phyloP scores from a whole-genome alignment of 2,329 filamentous ascomycete genomes.

The Cadophora sp. region DNA sequence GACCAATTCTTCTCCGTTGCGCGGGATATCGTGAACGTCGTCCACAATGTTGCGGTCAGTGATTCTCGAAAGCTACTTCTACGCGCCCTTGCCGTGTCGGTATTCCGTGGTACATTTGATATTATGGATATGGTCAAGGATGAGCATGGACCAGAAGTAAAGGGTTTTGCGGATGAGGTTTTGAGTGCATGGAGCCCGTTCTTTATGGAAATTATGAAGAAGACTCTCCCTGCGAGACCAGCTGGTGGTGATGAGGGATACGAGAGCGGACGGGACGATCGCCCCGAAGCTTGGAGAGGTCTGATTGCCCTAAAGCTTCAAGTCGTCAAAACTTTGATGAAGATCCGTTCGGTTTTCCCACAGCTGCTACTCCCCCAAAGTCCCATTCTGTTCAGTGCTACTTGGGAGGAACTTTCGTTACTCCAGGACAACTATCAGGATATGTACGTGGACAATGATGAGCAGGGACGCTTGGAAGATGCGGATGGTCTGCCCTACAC shows the following conservation, averaged over 20 bases:
- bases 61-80: constrained; percentile 76
- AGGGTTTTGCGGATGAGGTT: constrained; percentile 86
- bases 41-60: constrained; percentile 83
- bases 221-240: constrained; percentile 68
- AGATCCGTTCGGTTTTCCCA: constrained; percentile 84
- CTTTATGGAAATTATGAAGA: constrained; percentile 80
- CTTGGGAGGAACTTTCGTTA: constrained; percentile 85
- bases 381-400: constrained; percentile 80
- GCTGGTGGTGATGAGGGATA: constrained; percentile 61
- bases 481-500: constrained; percentile 92
- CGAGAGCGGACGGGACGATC: constrained; percentile 55
- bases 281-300: constrained; percentile 78
- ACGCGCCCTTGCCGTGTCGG: constrained; percentile 84
- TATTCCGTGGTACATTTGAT: constrained; percentile 92
- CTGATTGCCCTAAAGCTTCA: constrained; percentile 88
- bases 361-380: constrained; percentile 83
- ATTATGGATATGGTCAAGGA: constrained; percentile 97
- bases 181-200: constrained; percentile 88
- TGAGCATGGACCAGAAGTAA: constrained; percentile 85
- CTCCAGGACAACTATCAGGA: constrained; percentile 77
- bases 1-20: constrained; percentile 94
- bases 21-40: constrained; percentile 80
- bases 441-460: constrained; percentile 85
- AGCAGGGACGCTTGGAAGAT: constrained; percentile 88
- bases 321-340: constrained; percentile 91